Conservation (phyloP, 306 rosid genomes). For the Datisca glomerata region DNA sequence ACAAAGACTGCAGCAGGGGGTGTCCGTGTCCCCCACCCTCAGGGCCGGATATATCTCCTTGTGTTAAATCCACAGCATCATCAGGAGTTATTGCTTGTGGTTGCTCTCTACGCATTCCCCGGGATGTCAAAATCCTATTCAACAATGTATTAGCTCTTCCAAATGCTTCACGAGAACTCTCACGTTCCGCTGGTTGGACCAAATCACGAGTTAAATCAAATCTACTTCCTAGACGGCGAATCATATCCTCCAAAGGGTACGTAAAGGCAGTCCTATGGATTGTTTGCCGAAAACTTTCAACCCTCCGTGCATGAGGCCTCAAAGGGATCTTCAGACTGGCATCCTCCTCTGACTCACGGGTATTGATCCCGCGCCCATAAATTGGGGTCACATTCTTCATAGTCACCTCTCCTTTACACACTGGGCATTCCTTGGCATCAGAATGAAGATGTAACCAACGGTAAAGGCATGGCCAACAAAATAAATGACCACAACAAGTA, state of each 20-base stretch:
- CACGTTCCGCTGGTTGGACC: constrained; percentile 38
- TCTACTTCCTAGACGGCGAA: constrained; percentile 72
- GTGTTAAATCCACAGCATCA: constrained; percentile 51
- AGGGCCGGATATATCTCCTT: constrained; percentile 18
- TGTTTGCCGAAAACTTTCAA: constrained; percentile 87
- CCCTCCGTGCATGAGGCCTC: constrained; percentile 77
- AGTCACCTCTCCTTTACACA: constrained; percentile 93
- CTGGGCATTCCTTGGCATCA: constrained; percentile 86
- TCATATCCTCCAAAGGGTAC: constrained; percentile 78
- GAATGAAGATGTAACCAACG: constrained; percentile 81
- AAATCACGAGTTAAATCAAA: constrained; percentile 52
- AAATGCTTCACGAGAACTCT: constrained; percentile 30
- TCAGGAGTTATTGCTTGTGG: constrained; percentile 24
- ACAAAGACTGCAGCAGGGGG: constrained; percentile 38
- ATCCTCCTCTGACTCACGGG: constrained; percentile 46
- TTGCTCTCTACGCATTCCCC: constrained; percentile 73
- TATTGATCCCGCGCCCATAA: constrained; percentile 66
- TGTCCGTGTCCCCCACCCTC: constrained; percentile 47
- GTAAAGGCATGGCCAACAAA: constrained; percentile 90
- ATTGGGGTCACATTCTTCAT: constrained; percentile 66
- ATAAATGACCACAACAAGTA: constrained; percentile 94
- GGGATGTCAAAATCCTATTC: constrained; percentile 62
- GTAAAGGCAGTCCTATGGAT: constrained; percentile 49
- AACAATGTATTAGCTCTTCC: constrained; percentile 54
- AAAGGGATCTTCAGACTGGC: constrained; percentile 53